Percentiles rank a stretch among this genome's conserved stretches.
Conservation (phyloP, 2,329 filamentous ascomycete genomes). For the Hymenoscyphus repandus region DNA sequence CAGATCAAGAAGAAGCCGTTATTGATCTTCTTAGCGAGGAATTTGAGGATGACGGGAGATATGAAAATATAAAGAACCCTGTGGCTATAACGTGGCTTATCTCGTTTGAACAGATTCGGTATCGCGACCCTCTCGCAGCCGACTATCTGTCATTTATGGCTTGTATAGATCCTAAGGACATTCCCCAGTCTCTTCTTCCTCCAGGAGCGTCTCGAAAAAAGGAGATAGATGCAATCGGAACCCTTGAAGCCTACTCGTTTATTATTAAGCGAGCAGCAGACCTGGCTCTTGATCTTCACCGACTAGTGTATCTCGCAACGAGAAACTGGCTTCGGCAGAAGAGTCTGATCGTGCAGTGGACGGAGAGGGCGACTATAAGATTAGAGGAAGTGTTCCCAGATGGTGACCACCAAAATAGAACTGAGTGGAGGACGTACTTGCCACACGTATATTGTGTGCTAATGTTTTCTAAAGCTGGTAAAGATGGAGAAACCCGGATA, state of each 20-base stretch:
- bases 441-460: background rate
- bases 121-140: background rate
- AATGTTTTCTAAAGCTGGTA: background rate
- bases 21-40: slow-evolving; percentile 5
- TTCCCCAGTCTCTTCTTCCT: background rate
- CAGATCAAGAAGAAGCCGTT: slow-evolving; percentile 1
- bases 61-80: background rate
- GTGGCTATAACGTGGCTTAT: slow-evolving; percentile 1
- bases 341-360: background rate
- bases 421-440: background rate
- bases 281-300: slow-evolving; percentile 1
- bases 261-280: background rate
- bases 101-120: background rate
- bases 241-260: background rate
- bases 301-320: slow-evolving; percentile 3
- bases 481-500: background rate
- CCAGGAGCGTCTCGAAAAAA: background rate
- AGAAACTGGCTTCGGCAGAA: slow-evolving; percentile 1
- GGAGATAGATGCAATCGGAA: background rate
- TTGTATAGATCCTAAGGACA: slow-evolving; percentile 2
- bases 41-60: slow-evolving; percentile 1
- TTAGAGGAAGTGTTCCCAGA: slow-evolving; percentile 2
- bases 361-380: background rate
- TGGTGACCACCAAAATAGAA: slow-evolving; percentile 1
- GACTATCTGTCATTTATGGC: slow-evolving; percentile 3